Conservation (phyloP, 805 yeast species). For the Hanseniaspora valbyensis region DNA sequence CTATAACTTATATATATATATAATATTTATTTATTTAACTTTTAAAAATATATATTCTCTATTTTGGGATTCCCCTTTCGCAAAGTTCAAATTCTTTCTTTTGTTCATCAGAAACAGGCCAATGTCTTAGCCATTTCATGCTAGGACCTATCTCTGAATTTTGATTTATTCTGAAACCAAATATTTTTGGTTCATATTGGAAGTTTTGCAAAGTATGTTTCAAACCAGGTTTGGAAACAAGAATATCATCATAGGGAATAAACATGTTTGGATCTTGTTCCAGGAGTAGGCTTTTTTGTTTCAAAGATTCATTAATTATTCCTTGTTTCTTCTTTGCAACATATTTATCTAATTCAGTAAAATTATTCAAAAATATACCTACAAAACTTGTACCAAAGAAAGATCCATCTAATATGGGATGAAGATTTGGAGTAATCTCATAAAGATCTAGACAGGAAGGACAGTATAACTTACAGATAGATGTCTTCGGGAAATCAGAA, state of each 20-base stretch:
- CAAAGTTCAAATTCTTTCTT: constrained; percentile 52
- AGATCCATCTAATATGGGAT: constrained; percentile 86
- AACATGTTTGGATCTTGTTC: constrained; percentile 4
- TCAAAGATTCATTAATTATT: constrained; percentile 7
- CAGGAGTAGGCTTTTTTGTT: constrained; percentile 2
- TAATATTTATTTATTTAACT: background rate
- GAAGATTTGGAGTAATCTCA: constrained; percentile 76
- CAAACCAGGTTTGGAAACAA: constrained; percentile 9
- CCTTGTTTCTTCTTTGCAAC: constrained; percentile 45
- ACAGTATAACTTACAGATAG: constrained; percentile 84
- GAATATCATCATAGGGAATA: constrained; percentile 10
- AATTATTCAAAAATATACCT: constrained; percentile 80
- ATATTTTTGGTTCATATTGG: constrained; percentile 61
- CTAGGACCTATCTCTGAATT: constrained; percentile 74
- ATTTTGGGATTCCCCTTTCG: constrained; percentile 46
- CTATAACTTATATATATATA: background rate
- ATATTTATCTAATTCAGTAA: constrained; percentile 78
- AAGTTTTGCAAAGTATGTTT: constrained; percentile 21
- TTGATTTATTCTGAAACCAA: constrained; percentile 78
- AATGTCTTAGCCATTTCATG: constrained; percentile 85
- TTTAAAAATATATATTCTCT: constrained; percentile 14
- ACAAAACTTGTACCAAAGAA: constrained; percentile 95
- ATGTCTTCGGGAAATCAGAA: constrained; percentile 80
- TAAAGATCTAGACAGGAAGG: constrained; percentile 91
- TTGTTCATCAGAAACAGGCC: constrained; percentile 55